Evolutionary conservation across 331 rosid species (phyloP), one percentile per base, ranked within the genome.

Genomic region (Ulmus americana): DNA sequence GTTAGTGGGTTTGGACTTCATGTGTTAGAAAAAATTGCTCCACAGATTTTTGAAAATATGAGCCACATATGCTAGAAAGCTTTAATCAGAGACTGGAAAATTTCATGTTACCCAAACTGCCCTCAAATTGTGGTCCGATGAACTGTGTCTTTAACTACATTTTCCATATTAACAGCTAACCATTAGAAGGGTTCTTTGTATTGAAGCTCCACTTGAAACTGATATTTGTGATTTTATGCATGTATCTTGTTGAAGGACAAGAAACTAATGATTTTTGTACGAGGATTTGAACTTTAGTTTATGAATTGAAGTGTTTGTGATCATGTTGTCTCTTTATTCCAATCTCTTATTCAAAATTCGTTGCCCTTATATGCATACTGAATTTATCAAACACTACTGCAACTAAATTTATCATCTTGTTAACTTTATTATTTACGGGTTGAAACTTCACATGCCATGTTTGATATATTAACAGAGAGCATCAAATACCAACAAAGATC

Each of bases 401-500:
- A 28, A 28, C 35, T 28, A 3, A 28, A 28, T 28, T 28, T 28
- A 28, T 28, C 35, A 28, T 28, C 4, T 2, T 28, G 0, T 28
- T 28, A 28, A 28, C 35, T 28, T 28, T 28, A 28, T 28, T 28
- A 28, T 28, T 28, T 28, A 28, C 35, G 2, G 3, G 35, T 28
- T 28, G 35, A 28, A 28, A 28, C 22, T 20, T 28, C 45, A 48
- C 38, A 63, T 63, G 68, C 10, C 46, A 5, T 50, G 69, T 50
- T 50, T 16, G 38, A 39, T 18, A 45, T 38, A 39, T 5, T 48
- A 38, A n/a, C 14, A 47, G 38, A 1, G 14, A 14, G 55, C 48
- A 59, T 42, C 22, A 14, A 59, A 40, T 2, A 28, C 66, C 53
- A 43, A 45, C 52, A 61, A 61, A 61, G 10, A 10, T 45, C 16